Evolutionary conservation across 192 early-diverging fungal genomes (phyloP), one percentile per base, ranked within the genome.

Genomic region (Coemansia pectinata): DNA sequence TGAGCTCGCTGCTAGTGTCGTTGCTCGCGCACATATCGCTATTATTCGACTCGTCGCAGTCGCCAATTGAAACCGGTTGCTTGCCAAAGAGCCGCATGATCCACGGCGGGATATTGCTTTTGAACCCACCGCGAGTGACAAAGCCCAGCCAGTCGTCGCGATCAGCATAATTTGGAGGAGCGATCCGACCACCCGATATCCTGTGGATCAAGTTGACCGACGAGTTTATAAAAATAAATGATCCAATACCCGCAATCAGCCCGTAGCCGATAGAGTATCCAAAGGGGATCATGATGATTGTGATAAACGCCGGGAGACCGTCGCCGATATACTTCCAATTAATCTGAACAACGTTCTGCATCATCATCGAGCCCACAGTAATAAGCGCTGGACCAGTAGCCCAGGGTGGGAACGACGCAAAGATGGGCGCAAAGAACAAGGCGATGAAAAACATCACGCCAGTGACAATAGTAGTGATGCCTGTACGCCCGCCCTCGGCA

Each of bases 251-350:
- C 36, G 85, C 88, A 59, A 94, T 89, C 25, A 94, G 81, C 64
- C 92, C 91, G 77, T 94, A 91, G 15, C 91, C 91, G 65, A 94
- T 91, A 44, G 87, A 89, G 86, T 94, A 94, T 21, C 90, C 90
- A 57, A 94, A 73, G 7, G 92, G 92, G 76, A 94, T 93, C 73
- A 94, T 72, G 45, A 87, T 86, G 42, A 94, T 85, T 15, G 90
- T 90, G 47, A 93, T 69, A 75, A 94, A 94, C 0, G 92, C 92
- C 3, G 92, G 92, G 8, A 94, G 87, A 0, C 86, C 86, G 64
- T 94, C 91, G 40, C 91, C 90, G 58, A 90, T 74, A 74, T 93
- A 93, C 59, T 89, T 81, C 86, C 90, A 94, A 79, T 94, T 94
- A 79, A 94, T 89, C 60, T 90, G 75, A 1, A 85, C 73, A 14